Evolutionary conservation across 495 filamentous ascomycete genomes (phyloP).

Genomic region (Neurospora sp.): DNA sequence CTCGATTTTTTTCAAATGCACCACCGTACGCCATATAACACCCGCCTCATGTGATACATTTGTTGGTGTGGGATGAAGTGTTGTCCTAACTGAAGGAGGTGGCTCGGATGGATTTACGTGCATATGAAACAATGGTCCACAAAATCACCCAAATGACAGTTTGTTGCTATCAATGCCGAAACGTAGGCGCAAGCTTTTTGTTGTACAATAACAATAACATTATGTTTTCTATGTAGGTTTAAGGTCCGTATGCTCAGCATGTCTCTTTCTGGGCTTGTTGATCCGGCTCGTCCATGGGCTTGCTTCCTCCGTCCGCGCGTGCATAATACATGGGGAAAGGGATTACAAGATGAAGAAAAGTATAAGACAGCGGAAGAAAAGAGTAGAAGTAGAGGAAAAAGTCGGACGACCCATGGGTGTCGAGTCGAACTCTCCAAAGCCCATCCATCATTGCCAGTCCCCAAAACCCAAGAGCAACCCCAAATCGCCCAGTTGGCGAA

Average conservation of each 20-base stretch:
- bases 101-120: not conserved
- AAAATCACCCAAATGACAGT: not conserved
- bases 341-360: not conserved
- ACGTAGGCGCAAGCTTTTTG: not conserved
- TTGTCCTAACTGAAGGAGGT: not conserved
- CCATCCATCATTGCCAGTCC: not conserved
- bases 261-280: not conserved
- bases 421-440: not conserved
- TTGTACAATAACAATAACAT: not conserved
- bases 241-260: not conserved
- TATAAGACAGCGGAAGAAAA: conserved; percentile 1
- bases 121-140: not conserved
- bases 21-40: no score
- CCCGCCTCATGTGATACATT: no score
- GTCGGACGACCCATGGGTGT: not conserved
- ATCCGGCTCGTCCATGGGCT: not conserved
- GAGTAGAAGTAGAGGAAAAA: not conserved
- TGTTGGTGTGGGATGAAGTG: not conserved
- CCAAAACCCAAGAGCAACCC: not conserved
- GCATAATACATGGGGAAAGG: not conserved
- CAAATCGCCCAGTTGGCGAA: not conserved
- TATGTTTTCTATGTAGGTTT: not conserved
- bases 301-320: not conserved
- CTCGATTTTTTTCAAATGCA: no score
- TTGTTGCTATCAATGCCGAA: not conserved